phyloP scores from a whole-genome alignment of 2,329 filamentous ascomycete genomes.

The Coniochaeta hoffmannii region DNA sequence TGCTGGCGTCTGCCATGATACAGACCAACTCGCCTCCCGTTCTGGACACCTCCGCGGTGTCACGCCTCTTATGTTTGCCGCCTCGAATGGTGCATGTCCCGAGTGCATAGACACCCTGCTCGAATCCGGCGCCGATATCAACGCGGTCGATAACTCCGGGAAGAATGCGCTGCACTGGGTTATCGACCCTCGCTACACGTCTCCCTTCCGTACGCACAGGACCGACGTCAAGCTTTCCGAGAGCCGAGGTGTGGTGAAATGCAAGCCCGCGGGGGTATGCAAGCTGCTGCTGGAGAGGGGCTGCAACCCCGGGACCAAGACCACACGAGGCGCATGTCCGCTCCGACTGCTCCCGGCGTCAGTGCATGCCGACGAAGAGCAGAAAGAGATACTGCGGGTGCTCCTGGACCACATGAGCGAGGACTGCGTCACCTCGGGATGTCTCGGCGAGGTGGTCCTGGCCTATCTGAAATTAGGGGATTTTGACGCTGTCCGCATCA shows the following conservation, averaged over 20 bases:
- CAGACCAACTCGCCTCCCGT: too few relatives aligned
- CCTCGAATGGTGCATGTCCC: not conserved
- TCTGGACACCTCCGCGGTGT: not conserved
- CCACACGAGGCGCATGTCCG: not conserved
- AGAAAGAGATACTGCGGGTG: not conserved
- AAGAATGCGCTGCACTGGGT: not conserved
- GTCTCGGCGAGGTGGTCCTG: too few relatives aligned
- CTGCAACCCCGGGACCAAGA: not conserved
- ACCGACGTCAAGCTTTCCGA: too few relatives aligned
- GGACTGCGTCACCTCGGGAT: not conserved
- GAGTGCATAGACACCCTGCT: not conserved
- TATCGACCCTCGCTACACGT: not conserved
- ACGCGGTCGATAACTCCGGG: not conserved
- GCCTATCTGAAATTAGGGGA: too few relatives aligned
- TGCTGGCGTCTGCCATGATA: too few relatives aligned
- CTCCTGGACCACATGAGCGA: not conserved
- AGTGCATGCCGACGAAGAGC: not conserved
- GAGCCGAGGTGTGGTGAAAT: too few relatives aligned
- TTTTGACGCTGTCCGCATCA: too few relatives aligned
- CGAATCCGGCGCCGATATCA: not conserved
- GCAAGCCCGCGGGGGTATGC: not conserved
- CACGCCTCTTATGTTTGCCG: not conserved
- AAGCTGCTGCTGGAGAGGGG: not conserved
- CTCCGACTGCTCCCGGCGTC: too few relatives aligned
- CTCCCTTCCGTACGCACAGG: too few relatives aligned